A percentile compares a stretch with the other conserved stretches of the same genome.
phyloP scores from a whole-genome alignment of 177 flowering plant species.

The Vitis hybrid region DNA sequence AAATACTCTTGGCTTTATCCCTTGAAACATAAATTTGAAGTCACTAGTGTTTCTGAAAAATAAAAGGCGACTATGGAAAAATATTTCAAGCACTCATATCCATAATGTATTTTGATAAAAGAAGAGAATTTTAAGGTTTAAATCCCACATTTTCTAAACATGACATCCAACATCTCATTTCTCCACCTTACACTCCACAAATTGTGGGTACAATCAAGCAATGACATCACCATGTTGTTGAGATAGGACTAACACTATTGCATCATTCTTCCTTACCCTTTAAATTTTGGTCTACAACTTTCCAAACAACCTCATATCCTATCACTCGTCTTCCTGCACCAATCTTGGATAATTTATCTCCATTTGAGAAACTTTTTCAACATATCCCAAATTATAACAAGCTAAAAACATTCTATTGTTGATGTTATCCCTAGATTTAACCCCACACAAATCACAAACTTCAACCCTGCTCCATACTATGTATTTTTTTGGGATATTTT shows the following conservation, averaged over 20 bases:
- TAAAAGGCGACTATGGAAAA: too few relatives aligned
- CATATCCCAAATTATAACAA: not conserved
- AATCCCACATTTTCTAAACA: too few relatives aligned
- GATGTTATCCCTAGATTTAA: not conserved
- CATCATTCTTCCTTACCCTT: not conserved
- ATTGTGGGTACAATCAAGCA: not conserved
- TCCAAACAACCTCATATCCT: not conserved
- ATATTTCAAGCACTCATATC: too few relatives aligned
- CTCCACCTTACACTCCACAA: slow-evolving; percentile 5
- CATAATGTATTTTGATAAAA: too few relatives aligned
- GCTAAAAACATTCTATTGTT: slow-evolving; percentile 1
- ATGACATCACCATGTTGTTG: slow-evolving; percentile 1
- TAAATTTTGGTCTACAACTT: slow-evolving; percentile 1
- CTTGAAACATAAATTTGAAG: too few relatives aligned
- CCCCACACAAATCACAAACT: not conserved
- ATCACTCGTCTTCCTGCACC: not conserved
- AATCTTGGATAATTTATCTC: not conserved
- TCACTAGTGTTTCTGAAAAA: too few relatives aligned
- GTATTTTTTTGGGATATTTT: slow-evolving; percentile 6
- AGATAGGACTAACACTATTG: not conserved
- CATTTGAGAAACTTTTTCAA: not conserved
- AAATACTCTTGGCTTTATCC: too few relatives aligned
- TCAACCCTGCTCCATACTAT: not conserved
- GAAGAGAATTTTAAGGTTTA: too few relatives aligned
- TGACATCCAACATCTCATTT: too few relatives aligned